phyloP scores from a whole-genome alignment of 2,329 filamentous ascomycete species.

The Epicoccum sorghinum region DNA sequence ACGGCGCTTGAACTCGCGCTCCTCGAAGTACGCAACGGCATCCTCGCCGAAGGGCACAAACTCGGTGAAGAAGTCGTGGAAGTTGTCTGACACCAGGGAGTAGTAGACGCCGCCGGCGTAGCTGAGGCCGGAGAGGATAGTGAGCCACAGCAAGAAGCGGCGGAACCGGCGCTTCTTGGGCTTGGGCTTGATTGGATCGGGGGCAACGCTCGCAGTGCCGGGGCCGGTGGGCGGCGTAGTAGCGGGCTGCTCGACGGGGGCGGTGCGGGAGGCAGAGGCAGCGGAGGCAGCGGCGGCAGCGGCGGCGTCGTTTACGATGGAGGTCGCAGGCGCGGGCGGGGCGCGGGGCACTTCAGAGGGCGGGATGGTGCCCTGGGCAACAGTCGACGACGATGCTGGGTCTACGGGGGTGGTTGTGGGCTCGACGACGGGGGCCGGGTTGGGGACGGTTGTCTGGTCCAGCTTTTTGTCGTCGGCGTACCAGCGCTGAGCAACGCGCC shows the following conservation, averaged over 20 bases:
- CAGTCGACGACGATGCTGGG: conserved; percentile 42
- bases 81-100: conserved; percentile 92
- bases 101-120: conserved; percentile 93
- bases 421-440: conserved; percentile 43
- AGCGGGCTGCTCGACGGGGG: conserved; percentile 39
- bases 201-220: conserved; percentile 50
- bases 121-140: conserved; percentile 75
- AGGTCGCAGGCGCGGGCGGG: conserved; percentile 51
- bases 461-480: conserved; percentile 57
- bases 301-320: conserved; percentile 27
- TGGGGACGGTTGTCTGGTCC: conserved; percentile 47
- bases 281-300: background rate
- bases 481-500: conserved; percentile 53
- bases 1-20: conserved; percentile 87
- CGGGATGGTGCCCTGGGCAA: conserved; percentile 51
- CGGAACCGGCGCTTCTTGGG: conserved; percentile 73
- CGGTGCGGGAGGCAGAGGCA: conserved; percentile 39
- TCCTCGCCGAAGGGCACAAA: conserved; percentile 95
- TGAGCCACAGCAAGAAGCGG: conserved; percentile 75
- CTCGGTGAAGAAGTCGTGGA: conserved; percentile 99
- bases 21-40: conserved; percentile 92
- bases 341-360: conserved; percentile 56
- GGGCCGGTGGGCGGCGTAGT: conserved; percentile 50
- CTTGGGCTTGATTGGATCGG: conserved; percentile 53
- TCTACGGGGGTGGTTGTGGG: conserved; percentile 41